Base-by-base conservation (phyloP, 495 filamentous ascomycete species). In the Xylaria sp. region DNA sequence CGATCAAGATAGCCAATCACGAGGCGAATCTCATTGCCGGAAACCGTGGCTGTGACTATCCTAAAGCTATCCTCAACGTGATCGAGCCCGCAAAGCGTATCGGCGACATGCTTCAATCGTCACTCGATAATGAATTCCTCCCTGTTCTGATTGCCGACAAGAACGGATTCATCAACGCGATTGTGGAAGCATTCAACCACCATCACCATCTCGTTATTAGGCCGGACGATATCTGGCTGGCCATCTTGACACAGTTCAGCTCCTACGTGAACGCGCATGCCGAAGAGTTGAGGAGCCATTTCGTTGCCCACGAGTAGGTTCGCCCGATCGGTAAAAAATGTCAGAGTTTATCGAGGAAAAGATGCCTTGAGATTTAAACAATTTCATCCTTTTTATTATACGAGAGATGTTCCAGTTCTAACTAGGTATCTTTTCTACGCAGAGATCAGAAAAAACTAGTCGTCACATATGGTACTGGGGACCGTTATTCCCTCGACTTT, bases 141-240 rank as follows among this genome's bases (percentile, higher is more conserved):
- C 52, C 52, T 31, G 52, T 55, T 55, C 12, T 55, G 12, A 55
- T 55, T 55, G 52, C 52, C 26, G 4, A 55, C 52, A 17, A 31
- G 3, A 55, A 55, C 26, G 52, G 52, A 17, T 55, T 55, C 5
- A 26, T 55, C 17, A 55, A 55, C 14, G 52, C 52, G 52, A 3
- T 44, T 29, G 15, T 29, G 12, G 15, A 66, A 17, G 63, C 63
- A 24, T 66, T 35, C 29, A 40, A 31, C 17, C 43, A 19, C 2
- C 63, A 85, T 35, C 77, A 75, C 19, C 78, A 84, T 57, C 75
- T 85, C 11, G 71, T 75, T 1, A 37, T 85, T 8, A 76, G 81
- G 0, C 80, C 83, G 2, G 83, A 83, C 11, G 83, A 85, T 62
- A 64, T 84, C 37, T 85, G 82, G 83, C 67, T 80, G 8, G 59